Evolutionary conservation across 345 rosid species (phyloP), one percentile per base, ranked within the genome.

Genomic region (Camelina hispida): DNA sequence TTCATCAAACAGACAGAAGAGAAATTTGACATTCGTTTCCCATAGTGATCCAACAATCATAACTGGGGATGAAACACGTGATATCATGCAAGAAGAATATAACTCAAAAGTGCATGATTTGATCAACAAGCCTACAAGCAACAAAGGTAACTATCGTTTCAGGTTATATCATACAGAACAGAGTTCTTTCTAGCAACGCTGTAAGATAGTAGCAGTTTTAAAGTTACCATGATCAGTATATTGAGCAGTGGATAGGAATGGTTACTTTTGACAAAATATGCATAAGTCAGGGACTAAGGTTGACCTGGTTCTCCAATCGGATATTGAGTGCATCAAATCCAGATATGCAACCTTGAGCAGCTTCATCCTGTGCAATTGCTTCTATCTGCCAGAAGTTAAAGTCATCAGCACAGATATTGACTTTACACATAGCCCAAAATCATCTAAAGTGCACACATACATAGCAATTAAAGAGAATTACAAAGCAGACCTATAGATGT

Each of bases 301-400:
- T 78, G 2, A 95, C 99, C 97, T 89, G 97, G 83, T 69, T 84
- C 79, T 89, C 97, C 65, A 91, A 69, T 65, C 68, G 84, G 63
- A 89, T 69, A 81, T 95, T 88, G 57, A 92, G 93, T 52, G 91
- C 97, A 52, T 83, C 88, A 54, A 87, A 69, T 63, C 76, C 52
- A 23, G 97, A 84, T 70, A 95, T 89, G 85, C 79, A 71, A 30
- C 97, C 99, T 47, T 84, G 86, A 48, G 91, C 93, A 35, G 80
- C 78, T 72, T 68, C 81, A 78, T 90, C 94, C 52, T 86, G 97
- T 63, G 87, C 79, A 44, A 95, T 92, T 63, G 91, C 95, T 84
- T 92, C 97, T 32, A 95, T 72, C 99, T 71, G 63, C 52, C 64
- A 72, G 2, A 78, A 58, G 46, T 71, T 10, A 53, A 48, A 53